phyloP scores from a whole-genome alignment of 305 asterid genomes.

The Stenogyne calaminthoides region DNA sequence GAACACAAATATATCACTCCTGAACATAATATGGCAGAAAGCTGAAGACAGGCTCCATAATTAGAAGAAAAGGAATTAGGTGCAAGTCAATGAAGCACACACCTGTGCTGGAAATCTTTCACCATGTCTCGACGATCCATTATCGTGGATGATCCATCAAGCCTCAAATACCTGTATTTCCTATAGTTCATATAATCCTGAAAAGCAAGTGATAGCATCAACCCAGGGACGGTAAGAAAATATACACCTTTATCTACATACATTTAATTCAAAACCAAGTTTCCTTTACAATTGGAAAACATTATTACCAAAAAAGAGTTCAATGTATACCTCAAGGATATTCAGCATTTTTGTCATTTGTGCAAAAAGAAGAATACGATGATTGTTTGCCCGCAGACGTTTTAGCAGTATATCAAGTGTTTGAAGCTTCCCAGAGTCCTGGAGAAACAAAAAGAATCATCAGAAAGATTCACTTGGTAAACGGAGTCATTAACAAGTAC shows the following conservation, averaged over 20 bases:
- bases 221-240: not conserved
- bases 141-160: conserved; percentile 96
- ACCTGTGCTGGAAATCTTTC: conserved; percentile 97
- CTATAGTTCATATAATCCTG: conserved; percentile 98
- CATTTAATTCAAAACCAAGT: not conserved
- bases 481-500: conserved; percentile 15
- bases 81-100: conserved; percentile 27
- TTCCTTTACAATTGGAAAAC: not conserved
- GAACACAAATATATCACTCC: conserved; percentile 95
- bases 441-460: conserved; percentile 34
- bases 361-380: conserved; percentile 92
- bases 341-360: conserved; percentile 98
- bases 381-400: conserved; percentile 87
- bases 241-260: not conserved
- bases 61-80: conserved; percentile 3
- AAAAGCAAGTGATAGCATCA: conserved; percentile 34
- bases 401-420: conserved; percentile 85
- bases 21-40: conserved; percentile 29
- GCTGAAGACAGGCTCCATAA: conserved; percentile 14
- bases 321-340: conserved; percentile 79
- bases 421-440: conserved; percentile 99
- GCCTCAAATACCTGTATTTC: conserved; percentile 87
- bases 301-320: conserved; percentile 15
- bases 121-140: conserved; percentile 99
- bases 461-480: conserved; percentile 21